These are phyloP conservation scores for Flaveria robusta DNA, from an alignment of 129 eudicot species.

Conservation along the genomic window DNA sequence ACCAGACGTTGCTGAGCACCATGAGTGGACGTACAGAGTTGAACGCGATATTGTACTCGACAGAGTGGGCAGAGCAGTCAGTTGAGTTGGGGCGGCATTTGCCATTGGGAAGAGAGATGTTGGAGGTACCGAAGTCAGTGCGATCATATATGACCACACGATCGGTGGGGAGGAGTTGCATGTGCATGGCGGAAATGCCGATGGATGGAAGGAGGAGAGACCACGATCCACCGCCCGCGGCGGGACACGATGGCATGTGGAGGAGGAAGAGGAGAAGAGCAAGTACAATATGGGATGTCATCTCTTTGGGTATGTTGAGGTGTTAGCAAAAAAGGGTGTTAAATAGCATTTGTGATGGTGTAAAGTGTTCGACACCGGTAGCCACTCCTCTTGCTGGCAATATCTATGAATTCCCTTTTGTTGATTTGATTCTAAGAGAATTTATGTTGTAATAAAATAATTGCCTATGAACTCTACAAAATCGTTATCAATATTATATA, in stretches of 20 bases:
- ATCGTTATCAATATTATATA: neutral
- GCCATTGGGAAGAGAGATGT: constrained; percentile 56
- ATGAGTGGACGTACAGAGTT: constrained; percentile 71
- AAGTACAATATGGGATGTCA: neutral
- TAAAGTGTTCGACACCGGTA: constrained; percentile 23
- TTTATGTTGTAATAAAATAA: no score
- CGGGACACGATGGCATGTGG: constrained; percentile 11
- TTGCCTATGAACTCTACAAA: neutral
- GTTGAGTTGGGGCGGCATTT: constrained; percentile 54
- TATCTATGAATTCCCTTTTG: neutral
- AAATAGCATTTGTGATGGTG: constrained; percentile 26
- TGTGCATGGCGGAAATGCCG: constrained; percentile 95
- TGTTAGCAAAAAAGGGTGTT: constrained; percentile 19
- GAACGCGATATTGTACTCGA: constrained; percentile 57
- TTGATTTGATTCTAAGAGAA: neutral
- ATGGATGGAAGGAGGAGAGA: constrained; percentile 49
- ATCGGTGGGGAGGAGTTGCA: constrained; percentile 81
- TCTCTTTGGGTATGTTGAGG: no score
- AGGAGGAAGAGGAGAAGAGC: constrained; percentile 31
- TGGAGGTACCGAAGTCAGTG: constrained; percentile 83
- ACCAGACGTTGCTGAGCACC: constrained; percentile 71
- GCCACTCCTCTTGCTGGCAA: constrained; percentile 2
- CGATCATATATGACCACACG: constrained; percentile 76
- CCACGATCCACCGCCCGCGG: constrained; percentile 57
- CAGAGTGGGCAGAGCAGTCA: constrained; percentile 87